Evolutionary conservation across 331 rosid genomes (phyloP).

Genomic region (Cydonia oblonga): DNA sequence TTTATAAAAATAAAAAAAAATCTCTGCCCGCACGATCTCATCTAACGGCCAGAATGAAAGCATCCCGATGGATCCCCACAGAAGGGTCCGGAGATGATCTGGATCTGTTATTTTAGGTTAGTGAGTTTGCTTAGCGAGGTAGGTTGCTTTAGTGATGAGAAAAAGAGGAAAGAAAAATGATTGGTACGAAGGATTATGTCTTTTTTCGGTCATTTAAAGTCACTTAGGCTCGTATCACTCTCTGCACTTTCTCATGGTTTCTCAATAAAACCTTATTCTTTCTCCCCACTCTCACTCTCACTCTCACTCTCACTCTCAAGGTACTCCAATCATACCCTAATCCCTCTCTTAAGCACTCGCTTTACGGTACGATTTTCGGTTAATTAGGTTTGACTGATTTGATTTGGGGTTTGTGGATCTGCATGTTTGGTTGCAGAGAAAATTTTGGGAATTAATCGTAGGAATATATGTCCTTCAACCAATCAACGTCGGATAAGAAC

Average conservation of each 20-base stretch:
- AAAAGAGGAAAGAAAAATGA: too few relatives aligned
- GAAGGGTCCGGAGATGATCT: too few relatives aligned
- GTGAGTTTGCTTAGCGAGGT: too few relatives aligned
- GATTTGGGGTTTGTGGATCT: slow-evolving; percentile 7
- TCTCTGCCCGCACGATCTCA: too few relatives aligned
- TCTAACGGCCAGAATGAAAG: too few relatives aligned
- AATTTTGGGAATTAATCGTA: slow-evolving; percentile 27
- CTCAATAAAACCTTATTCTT: slow-evolving; percentile 52
- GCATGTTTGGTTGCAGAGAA: slow-evolving; percentile 37
- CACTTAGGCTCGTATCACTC: background rate
- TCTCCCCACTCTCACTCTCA: too few relatives aligned
- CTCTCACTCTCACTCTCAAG: slow-evolving; percentile 30
- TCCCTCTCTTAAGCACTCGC: background rate
- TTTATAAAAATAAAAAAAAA: too few relatives aligned
- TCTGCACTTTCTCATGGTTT: slow-evolving; percentile 30
- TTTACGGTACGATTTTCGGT: background rate
- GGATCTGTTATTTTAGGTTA: too few relatives aligned
- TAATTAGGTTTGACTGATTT: background rate
- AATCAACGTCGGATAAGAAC: slow-evolving; percentile 78
- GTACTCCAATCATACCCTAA: slow-evolving; percentile 14
- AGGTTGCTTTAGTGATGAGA: too few relatives aligned
- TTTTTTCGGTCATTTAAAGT: too few relatives aligned
- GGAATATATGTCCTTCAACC: slow-evolving; percentile 92
- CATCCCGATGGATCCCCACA: too few relatives aligned
- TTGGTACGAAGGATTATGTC: too few relatives aligned